Conservation (phyloP, 2,329 filamentous ascomycete species). For the Phyllosticta citriasiana region DNA sequence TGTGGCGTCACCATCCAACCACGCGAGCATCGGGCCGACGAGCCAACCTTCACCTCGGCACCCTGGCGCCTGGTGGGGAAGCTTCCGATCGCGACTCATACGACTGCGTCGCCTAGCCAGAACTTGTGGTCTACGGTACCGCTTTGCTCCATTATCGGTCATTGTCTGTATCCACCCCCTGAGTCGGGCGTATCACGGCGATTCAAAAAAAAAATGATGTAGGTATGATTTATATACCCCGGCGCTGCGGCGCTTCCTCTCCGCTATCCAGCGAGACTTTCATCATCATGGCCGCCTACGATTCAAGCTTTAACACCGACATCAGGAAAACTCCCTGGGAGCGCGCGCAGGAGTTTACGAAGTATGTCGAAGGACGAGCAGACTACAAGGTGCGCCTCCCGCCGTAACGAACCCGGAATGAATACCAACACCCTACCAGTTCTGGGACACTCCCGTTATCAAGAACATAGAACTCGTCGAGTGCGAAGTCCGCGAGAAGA, state of each 20-base stretch:
- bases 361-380: slow-evolving; percentile 3
- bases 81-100: background rate
- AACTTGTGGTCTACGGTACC: background rate
- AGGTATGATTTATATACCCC: background rate
- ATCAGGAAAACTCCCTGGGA: slow-evolving; percentile 15
- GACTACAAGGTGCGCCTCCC: slow-evolving; percentile 2
- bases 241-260: background rate
- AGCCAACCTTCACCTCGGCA: background rate
- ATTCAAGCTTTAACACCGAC: background rate
- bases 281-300: background rate
- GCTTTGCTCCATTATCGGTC: background rate
- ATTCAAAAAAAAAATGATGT: background rate
- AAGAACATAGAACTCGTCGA: slow-evolving; percentile 26
- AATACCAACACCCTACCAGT: slow-evolving; percentile 12
- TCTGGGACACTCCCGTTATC: slow-evolving; percentile 22
- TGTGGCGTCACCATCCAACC: too few relatives aligned
- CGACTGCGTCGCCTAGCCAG: background rate
- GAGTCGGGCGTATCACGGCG: background rate
- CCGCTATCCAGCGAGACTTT: background rate
- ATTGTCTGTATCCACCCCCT: background rate
- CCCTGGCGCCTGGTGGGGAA: background rate
- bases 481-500: slow-evolving; percentile 19
- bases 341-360: slow-evolving; percentile 16
- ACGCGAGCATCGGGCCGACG: too few relatives aligned
- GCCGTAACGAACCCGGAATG: background rate